Conservation (phyloP, 2,329 filamentous ascomycete species). For the Aureobasidium zeae region DNA sequence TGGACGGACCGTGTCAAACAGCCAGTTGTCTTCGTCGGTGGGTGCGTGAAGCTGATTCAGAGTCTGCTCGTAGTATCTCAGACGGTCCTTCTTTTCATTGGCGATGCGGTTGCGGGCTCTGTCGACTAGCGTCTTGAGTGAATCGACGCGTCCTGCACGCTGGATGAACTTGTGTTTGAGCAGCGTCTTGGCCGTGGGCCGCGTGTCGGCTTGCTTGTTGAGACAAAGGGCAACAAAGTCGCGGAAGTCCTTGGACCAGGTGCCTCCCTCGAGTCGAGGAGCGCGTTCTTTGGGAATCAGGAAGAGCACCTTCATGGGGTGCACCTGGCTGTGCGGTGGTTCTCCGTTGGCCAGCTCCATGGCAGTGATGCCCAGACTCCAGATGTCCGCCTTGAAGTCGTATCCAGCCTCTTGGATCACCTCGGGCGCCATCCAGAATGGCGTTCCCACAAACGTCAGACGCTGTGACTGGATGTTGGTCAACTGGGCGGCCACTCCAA, state of each 20-base stretch:
- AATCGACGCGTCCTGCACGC: slow-evolving; percentile 77
- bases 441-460: slow-evolving; percentile 94
- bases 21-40: slow-evolving; percentile 75
- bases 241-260: slow-evolving; percentile 80
- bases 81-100: slow-evolving; percentile 54
- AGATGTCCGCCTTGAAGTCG: slow-evolving; percentile 88
- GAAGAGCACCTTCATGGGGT: slow-evolving; percentile 91
- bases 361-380: slow-evolving; percentile 85
- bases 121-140: slow-evolving; percentile 76
- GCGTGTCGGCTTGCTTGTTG: slow-evolving; percentile 78
- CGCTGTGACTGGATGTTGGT: slow-evolving; percentile 96
- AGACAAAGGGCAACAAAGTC: slow-evolving; percentile 88
- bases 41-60: slow-evolving; percentile 46
- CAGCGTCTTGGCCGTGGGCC: slow-evolving; percentile 78
- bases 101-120: slow-evolving; percentile 75
- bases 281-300: slow-evolving; percentile 82
- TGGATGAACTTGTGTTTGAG: slow-evolving; percentile 82
- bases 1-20: slow-evolving; percentile 85
- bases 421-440: slow-evolving; percentile 95
- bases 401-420: slow-evolving; percentile 80
- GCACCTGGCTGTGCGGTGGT: slow-evolving; percentile 74
- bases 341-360: slow-evolving; percentile 84
- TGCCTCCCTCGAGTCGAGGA: slow-evolving; percentile 64
- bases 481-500: slow-evolving; percentile 91
- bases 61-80: slow-evolving; percentile 90